Percentiles rank a stretch among this genome's conserved stretches.
Conservation (phyloP, 169 alveolate species). For the Plasmodium knowlesi region DNA sequence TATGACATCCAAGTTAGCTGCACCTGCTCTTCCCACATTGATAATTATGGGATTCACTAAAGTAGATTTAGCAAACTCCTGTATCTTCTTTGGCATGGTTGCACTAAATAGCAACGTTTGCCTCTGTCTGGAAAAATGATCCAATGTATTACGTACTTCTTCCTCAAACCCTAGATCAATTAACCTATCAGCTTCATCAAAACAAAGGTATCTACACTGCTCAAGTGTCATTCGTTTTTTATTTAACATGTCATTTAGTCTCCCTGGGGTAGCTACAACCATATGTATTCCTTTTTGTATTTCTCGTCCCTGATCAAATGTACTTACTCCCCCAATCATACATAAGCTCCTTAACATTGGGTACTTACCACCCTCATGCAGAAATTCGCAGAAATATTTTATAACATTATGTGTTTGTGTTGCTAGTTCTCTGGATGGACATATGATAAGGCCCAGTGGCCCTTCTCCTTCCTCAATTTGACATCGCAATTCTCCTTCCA, state of each 20-base stretch:
- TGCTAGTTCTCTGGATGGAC: conserved; percentile 96
- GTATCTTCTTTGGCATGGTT: conserved; percentile 97
- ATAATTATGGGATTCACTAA: conserved; percentile 94
- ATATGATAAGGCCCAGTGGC: conserved; percentile 92
- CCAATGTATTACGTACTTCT: conserved; percentile 93
- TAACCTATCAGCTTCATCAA: conserved; percentile 98
- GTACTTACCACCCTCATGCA: conserved; percentile 78
- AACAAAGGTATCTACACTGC: conserved; percentile 92
- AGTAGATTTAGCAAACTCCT: conserved; percentile 95
- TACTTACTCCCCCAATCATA: conserved; percentile 89
- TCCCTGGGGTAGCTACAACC: conserved; percentile 98
- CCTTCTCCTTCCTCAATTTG: conserved; percentile 89
- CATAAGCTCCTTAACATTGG: conserved; percentile 84
- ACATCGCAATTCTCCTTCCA: conserved; percentile 88
- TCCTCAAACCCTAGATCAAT: conserved; percentile 97
- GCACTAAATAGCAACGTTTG: conserved; percentile 97
- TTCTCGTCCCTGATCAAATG: conserved; percentile 81
- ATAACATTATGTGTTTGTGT: conserved; percentile 91
- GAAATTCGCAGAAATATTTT: conserved; percentile 80
- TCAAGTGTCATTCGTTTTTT: conserved; percentile 89
- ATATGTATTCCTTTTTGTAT: conserved; percentile 93
- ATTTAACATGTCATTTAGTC: conserved; percentile 94
- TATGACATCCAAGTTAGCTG: conserved; percentile 93
- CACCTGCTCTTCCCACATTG: conserved; percentile 95
- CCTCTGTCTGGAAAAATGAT: conserved; percentile 91